These are phyloP conservation scores for Dichomitus squalens DNA, from an alignment of 1,284 basidiomycete species.

Conservation along the genomic window DNA sequence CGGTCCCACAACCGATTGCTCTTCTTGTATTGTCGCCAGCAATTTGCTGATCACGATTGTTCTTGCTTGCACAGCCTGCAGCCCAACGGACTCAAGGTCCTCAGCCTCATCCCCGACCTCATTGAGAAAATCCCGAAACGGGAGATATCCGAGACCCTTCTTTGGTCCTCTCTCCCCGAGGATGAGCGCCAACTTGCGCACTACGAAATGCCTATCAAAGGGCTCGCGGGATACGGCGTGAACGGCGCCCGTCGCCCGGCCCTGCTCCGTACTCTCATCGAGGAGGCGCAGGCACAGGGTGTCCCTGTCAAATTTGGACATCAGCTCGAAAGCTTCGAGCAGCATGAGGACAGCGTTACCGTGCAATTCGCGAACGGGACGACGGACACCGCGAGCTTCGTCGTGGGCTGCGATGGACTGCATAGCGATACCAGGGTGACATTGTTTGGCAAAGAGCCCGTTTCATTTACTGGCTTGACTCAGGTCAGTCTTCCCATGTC, in stretches of 20 bases:
- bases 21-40: too few relatives aligned
- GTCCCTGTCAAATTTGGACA: conserved; percentile 42
- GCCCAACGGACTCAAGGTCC: conserved; percentile 43
- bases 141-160: conserved; percentile 26
- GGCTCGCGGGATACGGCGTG: conserved; percentile 28
- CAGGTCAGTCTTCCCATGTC: conserved; percentile 34
- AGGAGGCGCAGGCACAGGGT: conserved; percentile 36
- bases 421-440: conserved; percentile 44
- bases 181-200: conserved; percentile 37
- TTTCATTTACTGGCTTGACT: conserved; percentile 42
- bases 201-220: conserved; percentile 23
- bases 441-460: conserved; percentile 44
- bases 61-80: conserved; percentile 37
- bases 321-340: conserved; percentile 37
- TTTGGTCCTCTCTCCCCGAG: conserved; percentile 36
- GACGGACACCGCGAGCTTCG: conserved; percentile 41
- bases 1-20: too few relatives aligned
- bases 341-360: conserved; percentile 35
- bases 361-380: conserved; percentile 43
- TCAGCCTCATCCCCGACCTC: conserved; percentile 42
- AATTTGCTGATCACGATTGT: conserved; percentile 30
- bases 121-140: conserved; percentile 37
- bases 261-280: conserved; percentile 38
- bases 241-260: conserved; percentile 37
- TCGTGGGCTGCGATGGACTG: conserved; percentile 50